Evolutionary conservation across 768 basidiomycete species (phyloP).

Genomic region (Leucosporidium creatinivorum): DNA sequence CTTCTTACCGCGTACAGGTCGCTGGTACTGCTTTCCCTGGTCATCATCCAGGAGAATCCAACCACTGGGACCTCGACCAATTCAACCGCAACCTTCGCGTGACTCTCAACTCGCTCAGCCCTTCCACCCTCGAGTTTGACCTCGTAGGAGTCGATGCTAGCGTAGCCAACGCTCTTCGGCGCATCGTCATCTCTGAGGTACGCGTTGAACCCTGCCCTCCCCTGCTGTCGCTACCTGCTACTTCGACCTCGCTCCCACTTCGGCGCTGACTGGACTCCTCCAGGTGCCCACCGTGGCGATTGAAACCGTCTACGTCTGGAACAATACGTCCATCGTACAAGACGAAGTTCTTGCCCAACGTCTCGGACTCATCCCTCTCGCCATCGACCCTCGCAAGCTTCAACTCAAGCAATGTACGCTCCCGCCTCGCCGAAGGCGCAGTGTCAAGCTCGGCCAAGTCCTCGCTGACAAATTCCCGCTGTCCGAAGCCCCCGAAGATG

Average conservation of each 20-base stretch:
- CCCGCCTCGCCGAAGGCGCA: background rate
- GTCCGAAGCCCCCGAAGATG: conserved; percentile 49
- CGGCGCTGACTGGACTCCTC: no score
- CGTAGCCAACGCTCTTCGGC: conserved; percentile 86
- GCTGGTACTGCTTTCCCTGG: conserved; percentile 88
- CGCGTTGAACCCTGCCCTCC: conserved; percentile 39
- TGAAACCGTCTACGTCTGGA: conserved; percentile 83
- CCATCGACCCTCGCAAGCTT: conserved; percentile 70
- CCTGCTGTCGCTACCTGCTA: no score
- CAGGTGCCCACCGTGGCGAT: conserved; percentile 87
- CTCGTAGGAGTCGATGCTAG: conserved; percentile 90
- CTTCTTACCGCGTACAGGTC: conserved; percentile 47
- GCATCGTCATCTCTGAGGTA: conserved; percentile 91
- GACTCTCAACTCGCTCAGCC: conserved; percentile 48
- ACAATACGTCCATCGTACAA: conserved; percentile 87
- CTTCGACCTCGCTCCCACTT: no score
- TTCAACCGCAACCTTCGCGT: conserved; percentile 52
- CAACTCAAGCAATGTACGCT: conserved; percentile 43
- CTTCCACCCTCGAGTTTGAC: conserved; percentile 69
- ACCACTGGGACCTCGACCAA: conserved; percentile 67
- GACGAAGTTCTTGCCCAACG: conserved; percentile 91
- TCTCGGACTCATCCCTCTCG: conserved; percentile 82
- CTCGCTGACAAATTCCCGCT: background rate
- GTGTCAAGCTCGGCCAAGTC: background rate
- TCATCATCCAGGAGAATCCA: conserved; percentile 73